Evolutionary conservation across 1,284 basidiomycete genomes (phyloP).

Genomic region (Marasmius oreades): DNA sequence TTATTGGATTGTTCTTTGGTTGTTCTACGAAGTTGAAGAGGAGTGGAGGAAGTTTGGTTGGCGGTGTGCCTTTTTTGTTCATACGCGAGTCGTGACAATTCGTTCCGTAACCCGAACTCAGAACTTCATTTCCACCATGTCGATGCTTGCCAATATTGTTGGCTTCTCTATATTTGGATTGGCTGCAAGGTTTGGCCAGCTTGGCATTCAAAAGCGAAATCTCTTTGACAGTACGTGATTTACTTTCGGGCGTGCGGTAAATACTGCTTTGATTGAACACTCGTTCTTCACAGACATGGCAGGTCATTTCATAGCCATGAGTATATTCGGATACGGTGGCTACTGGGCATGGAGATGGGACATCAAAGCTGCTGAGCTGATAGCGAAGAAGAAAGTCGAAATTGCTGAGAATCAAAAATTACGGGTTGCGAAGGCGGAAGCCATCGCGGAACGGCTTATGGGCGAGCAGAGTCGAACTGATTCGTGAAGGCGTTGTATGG

Average conservation of each 20-base stretch:
- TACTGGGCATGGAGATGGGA: conserved; percentile 73
- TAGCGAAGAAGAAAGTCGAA: conserved; percentile 58
- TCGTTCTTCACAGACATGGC: conserved; percentile 45
- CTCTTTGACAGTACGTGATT: conserved; percentile 62
- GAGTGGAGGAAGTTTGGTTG: too few species aligned
- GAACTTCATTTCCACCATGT: conserved; percentile 42
- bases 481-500: neutral
- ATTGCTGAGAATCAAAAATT: conserved; percentile 47
- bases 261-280: neutral
- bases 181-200: conserved; percentile 74
- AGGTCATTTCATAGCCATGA: conserved; percentile 65
- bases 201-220: conserved; percentile 72
- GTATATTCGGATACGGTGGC: conserved; percentile 59
- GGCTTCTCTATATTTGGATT: conserved; percentile 81
- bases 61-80: too few species aligned
- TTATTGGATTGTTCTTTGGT: neutral
- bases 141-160: conserved; percentile 67
- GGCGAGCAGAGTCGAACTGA: neutral
- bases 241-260: neutral
- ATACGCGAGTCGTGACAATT: neutral
- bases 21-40: too few species aligned
- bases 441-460: conserved; percentile 19
- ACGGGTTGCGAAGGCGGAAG: conserved; percentile 29
- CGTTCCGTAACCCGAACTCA: neutral
- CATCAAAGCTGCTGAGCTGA: conserved; percentile 48